Evolutionary conservation across 1,284 basidiomycete species (phyloP).

Genomic region (Ustilago sp.): DNA sequence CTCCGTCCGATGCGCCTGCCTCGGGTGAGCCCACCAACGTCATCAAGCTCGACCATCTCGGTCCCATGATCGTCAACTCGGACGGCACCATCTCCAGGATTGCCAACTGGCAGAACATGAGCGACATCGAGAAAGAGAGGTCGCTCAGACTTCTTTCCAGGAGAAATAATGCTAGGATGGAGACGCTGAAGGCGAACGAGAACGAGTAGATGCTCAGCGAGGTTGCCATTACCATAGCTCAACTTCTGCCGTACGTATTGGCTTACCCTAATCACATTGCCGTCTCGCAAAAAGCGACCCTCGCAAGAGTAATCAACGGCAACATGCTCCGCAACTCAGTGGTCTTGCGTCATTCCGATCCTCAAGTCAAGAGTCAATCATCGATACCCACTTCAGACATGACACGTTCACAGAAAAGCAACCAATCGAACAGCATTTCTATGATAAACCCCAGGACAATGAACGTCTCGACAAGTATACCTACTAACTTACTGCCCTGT

Average conservation of each 20-base stretch:
- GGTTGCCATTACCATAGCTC: neutral
- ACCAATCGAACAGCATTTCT: neutral
- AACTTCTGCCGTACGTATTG: neutral
- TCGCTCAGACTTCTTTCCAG: conserved; percentile 56
- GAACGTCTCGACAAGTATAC: neutral
- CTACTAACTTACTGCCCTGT: neutral
- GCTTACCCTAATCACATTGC: neutral
- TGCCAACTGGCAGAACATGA: conserved; percentile 56
- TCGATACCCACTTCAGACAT: conserved; percentile 4
- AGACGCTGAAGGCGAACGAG: conserved; percentile 18
- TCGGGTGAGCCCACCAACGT: conserved; percentile 29
- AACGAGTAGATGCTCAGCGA: neutral
- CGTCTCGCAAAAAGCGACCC: neutral
- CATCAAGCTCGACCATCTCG: conserved; percentile 60
- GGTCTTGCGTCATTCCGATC: neutral
- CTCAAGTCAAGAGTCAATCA: neutral
- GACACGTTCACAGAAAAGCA: neutral
- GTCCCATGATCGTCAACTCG: conserved; percentile 60
- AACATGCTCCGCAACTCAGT: neutral
- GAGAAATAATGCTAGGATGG: conserved; percentile 58
- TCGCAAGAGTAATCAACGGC: neutral
- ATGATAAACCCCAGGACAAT: neutral
- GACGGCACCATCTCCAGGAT: conserved; percentile 64
- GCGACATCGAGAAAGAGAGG: conserved; percentile 52
- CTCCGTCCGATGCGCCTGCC: conserved; percentile 31